Percentiles rank a stretch among this genome's conserved stretches.
These are phyloP conservation scores for Fomes fomentarius DNA, from an alignment of 1,284 basidiomycete species.

Conservation along the genomic window DNA sequence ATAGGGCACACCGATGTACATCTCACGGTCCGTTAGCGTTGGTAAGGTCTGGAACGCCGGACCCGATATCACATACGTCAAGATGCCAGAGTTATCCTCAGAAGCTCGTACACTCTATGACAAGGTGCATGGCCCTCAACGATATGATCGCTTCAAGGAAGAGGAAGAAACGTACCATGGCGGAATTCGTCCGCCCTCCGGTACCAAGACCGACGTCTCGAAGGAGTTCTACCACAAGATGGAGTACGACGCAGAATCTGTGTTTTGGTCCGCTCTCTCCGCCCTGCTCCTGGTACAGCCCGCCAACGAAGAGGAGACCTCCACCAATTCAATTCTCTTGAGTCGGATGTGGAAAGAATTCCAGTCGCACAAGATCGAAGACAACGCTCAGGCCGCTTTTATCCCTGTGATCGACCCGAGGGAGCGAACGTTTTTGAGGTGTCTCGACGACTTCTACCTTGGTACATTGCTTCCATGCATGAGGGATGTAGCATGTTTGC, in stretches of 20 bases:
- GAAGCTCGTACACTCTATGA: too few species aligned
- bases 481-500: too few species aligned
- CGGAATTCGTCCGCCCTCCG: neutral
- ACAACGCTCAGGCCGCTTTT: too few species aligned
- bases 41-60: neutral
- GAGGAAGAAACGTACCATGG: neutral
- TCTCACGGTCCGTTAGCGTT: constrained; percentile 7
- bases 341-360: too few species aligned
- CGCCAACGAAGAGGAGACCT: neutral
- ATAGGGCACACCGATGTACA: constrained; percentile 13
- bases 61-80: neutral
- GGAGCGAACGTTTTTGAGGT: too few species aligned
- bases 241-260: constrained; percentile 7
- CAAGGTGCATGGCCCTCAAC: neutral
- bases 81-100: too few species aligned
- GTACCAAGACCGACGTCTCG: too few species aligned
- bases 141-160: neutral
- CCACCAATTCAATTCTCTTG: too few species aligned
- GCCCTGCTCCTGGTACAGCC: neutral
- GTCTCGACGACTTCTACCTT: too few species aligned
- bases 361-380: too few species aligned
- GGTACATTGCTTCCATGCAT: too few species aligned
- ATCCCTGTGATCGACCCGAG: too few species aligned
- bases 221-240: neutral
- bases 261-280: constrained; percentile 1